Evolutionary conservation across 2,329 filamentous ascomycete genomes (phyloP), one percentile per base, ranked within the genome.

Genomic region (Daldinia sp.): DNA sequence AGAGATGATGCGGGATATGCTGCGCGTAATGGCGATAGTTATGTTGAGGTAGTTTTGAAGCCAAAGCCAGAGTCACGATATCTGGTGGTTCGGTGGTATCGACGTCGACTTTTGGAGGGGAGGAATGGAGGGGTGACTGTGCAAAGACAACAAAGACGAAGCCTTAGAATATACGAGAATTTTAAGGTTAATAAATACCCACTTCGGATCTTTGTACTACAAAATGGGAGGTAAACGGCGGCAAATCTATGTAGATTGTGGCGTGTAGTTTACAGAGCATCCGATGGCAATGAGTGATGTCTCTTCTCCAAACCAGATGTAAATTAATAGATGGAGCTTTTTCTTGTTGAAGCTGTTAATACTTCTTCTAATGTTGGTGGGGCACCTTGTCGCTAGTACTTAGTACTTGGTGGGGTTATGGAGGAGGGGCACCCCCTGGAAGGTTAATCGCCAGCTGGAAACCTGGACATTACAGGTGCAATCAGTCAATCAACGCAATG

Each of bases 271-370:
- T 48, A 57, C 28, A 70, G 53, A 37, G 41, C 37, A 56, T 42
- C 28, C 54, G 63, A 41, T 54, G 63, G 56, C 44, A 44, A 46
- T 58, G 13, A n/a, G 30, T 15, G 48, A 30, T 51, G 26, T 51
- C n/a, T 51, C 15, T 18, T 23, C 20, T 23, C 20, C 20, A 46
- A 46, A 10, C 20, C 1, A 13, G 42, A 26, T 46, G 10, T 46
- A 26, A 7, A 48, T 44, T 54, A n/a, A n/a, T n/a, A 33, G 41
- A 57, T 42, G 55, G 50, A 60, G 62, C 65, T 69, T 69, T 69
- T 69, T 60, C 42, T 13, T 13, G 60, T 30, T 30, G 37, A 42
- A 66, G 63, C 67, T 65, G 42, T 65, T 48, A 60, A 65, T 65
- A 37, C 57, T 28, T 13, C 12, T 35, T 35, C 20, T 12, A 26